Evolutionary conservation across 345 rosid genomes (phyloP).

Genomic region (Kernera saxatilis): DNA sequence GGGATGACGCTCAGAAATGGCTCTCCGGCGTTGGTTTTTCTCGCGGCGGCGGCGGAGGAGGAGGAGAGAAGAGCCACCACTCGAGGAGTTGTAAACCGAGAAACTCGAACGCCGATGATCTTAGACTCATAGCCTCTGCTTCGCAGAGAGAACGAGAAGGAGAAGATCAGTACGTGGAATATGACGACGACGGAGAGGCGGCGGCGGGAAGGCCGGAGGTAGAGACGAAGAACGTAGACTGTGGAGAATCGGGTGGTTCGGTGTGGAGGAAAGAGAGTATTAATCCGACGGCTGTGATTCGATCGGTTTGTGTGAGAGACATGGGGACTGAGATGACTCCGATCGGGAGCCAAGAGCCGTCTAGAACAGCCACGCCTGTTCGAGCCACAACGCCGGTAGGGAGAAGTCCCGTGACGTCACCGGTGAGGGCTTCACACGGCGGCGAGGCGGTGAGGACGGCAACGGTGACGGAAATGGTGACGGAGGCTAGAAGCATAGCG

Average conservation of each 20-base stretch:
- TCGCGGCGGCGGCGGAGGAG: constrained; percentile 43
- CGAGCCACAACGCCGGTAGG: constrained; percentile 70
- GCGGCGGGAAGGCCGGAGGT: constrained; percentile 33
- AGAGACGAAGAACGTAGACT: constrained; percentile 76
- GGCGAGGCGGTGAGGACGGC: constrained; percentile 15
- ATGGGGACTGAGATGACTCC: constrained; percentile 99
- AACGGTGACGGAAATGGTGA: not conserved
- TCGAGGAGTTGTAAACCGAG: constrained; percentile 50
- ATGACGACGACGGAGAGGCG: constrained; percentile 33
- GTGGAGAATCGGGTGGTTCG: constrained; percentile 39
- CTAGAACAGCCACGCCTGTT: constrained; percentile 78
- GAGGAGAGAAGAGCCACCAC: constrained; percentile 29
- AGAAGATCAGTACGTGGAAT: constrained; percentile 46
- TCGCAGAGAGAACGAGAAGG: constrained; percentile 65
- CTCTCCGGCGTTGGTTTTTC: constrained; percentile 61
- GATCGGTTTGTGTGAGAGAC: constrained; percentile 81
- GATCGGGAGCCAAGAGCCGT: constrained; percentile 85
- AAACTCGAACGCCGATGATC: constrained; percentile 88
- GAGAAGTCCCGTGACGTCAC: constrained; percentile 77
- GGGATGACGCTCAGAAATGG: constrained; percentile 99
- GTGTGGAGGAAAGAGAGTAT: constrained; percentile 51
- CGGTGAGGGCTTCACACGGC: constrained; percentile 46
- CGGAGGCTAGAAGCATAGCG: constrained; percentile 8
- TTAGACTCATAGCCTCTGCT: constrained; percentile 78
- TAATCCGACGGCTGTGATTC: constrained; percentile 38